These are phyloP conservation scores for Biscogniauxia marginata DNA, from an alignment of 2,329 filamentous ascomycete genomes.

Conservation along the genomic window DNA sequence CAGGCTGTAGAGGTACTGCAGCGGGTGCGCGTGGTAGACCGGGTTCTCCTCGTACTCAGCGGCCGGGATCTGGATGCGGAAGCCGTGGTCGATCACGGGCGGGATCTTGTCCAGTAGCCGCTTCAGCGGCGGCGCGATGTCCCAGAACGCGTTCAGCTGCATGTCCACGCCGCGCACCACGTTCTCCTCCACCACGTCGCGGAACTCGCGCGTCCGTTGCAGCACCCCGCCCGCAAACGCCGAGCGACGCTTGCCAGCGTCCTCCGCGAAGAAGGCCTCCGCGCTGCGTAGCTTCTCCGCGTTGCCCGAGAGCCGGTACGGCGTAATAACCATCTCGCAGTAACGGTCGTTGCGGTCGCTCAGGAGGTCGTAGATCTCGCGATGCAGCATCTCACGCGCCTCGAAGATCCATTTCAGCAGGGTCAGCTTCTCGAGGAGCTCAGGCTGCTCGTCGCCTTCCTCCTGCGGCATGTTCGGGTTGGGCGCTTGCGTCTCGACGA, in stretches of 20 bases:
- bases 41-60: conserved; percentile 85
- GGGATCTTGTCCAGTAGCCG: conserved; percentile 80
- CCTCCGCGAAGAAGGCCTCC: conserved; percentile 77
- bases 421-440: conserved; percentile 90
- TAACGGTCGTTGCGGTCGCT: conserved; percentile 85
- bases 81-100: conserved; percentile 47
- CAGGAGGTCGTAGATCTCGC: conserved; percentile 80
- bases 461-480: conserved; percentile 85
- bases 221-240: conserved; percentile 71
- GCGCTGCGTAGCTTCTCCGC: conserved; percentile 78
- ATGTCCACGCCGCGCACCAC: conserved; percentile 86
- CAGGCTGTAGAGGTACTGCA: conserved; percentile 87
- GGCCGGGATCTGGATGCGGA: conserved; percentile 74
- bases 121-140: conserved; percentile 83
- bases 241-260: conserved; percentile 69
- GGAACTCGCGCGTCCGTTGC: conserved; percentile 72
- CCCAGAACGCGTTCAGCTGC: conserved; percentile 95
- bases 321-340: conserved; percentile 76
- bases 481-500: conserved; percentile 65
- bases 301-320: conserved; percentile 74
- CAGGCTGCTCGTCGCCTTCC: conserved; percentile 92
- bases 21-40: conserved; percentile 72
- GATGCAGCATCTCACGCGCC: conserved; percentile 81
- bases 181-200: conserved; percentile 76
- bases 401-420: conserved; percentile 97